Evolutionary conservation across 225 moss, liverwort and hornwort genomes (phyloP), one percentile per base, ranked within the genome.

Genomic region (Physcomitrellopsis africana): DNA sequence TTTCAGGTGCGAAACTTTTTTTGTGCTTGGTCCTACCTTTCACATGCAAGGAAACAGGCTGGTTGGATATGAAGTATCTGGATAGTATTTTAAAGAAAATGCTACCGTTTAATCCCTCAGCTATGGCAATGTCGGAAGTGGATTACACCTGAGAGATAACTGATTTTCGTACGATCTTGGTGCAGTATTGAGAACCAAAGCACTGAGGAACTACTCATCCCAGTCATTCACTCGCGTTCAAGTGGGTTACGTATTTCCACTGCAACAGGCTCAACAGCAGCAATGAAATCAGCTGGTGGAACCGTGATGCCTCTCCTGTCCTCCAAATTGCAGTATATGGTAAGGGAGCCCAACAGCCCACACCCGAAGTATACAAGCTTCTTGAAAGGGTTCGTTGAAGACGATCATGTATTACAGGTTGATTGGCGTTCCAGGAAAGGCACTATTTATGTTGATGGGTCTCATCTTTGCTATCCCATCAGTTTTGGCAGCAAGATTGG

Each of bases 281-380:
- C 95, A 62, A 95, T 93, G 91, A 82, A 85, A 75, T 95, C 95
- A 76, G 95, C 86, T 45, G 95, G 95, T 76, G 95, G 95, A 67
- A 37, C 54, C 29, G 80, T 75, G 51, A 95, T 95, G 93, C 81
- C 83, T 66, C 18, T 72, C 12, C 58, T 72, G 45, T 91, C 91
- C 45, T 70, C 85, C 52, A 72, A 87, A 60, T 81, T 95, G 71
- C 95, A 95, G 77, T 95, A 90, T 46, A 93, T 95, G 95, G 83
- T 88, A 15, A 88, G 95, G 75, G 95, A 95, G 74, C 93, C 95
- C 1, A 75, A 86, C 44, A 61, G 62, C 55, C 93, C 95, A 19
- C 88, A 91, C 68, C 80, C 84, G 29, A 84, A 69, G 57, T 70
- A 86, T 63, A 72, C 77, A 48, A 80, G 82, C 43, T 78, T 86